Base-by-base conservation (phyloP, 352 stramenopile genomes). In the Globisporangium nagaii region DNA sequence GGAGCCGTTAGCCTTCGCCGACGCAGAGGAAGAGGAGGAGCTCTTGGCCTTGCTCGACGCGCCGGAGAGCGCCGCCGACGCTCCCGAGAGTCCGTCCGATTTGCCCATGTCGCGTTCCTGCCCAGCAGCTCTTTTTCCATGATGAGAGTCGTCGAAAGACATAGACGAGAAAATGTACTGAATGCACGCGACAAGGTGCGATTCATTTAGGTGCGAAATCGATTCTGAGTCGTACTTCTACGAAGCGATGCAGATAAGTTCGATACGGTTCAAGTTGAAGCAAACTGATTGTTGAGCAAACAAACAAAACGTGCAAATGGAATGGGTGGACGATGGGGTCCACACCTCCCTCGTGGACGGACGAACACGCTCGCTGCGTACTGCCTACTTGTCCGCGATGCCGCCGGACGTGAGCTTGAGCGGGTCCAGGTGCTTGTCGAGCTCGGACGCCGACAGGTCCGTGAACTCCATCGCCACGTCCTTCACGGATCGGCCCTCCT, bases 341-440 rank as follows among this genome's bases (percentile, higher is more conserved):
- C n/a, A n/a, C n/a, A n/a, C n/a, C n/a, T n/a, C n/a, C n/a, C n/a
- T n/a, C n/a, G n/a, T n/a, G n/a, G n/a, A n/a, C n/a, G n/a, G n/a
- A n/a, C n/a, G n/a, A n/a, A n/a, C n/a, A n/a, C n/a, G n/a, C n/a
- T n/a, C n/a, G n/a, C 9, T 43, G n/a, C 7, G 37, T 43, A 43
- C 34, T 36, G 17, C 31, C 39, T 64, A 56, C 63, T 64, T 69
- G 39, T 79, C 58, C 27, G 70, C 70, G 28, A 79, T 79, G 52
- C 70, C 70, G 34, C 70, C 70, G 13, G 55, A 53, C 22, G 70
- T 79, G 58, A 82, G 70, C 58, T 79, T 68, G 40, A 65, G 46
- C 12, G 71, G 71, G 44, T 79, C 66, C n/a, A 82, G 50, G 45
- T 73, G 56, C 61, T 78, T 78, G 65, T 85, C 74, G 28, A 82